phyloP scores from a whole-genome alignment of 768 basidiomycete species.

The Calvatia gigantea region DNA sequence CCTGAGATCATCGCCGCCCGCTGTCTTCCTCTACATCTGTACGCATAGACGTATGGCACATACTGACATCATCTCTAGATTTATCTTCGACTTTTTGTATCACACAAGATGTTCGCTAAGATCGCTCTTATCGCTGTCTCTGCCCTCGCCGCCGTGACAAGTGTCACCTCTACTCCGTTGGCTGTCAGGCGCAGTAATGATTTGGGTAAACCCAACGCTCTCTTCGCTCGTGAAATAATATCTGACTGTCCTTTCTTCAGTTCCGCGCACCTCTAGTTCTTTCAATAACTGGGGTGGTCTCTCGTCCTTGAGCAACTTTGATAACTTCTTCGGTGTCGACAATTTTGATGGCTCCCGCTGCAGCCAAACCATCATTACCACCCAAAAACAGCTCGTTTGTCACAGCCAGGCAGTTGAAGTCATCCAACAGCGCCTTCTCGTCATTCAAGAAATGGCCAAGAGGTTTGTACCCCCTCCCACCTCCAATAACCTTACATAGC shows the following conservation, averaged over 20 bases:
- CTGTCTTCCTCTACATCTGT: neutral
- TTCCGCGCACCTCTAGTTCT: slow-evolving; percentile 13
- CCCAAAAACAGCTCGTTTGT: slow-evolving; percentile 38
- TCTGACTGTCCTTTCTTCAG: neutral
- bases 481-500: neutral
- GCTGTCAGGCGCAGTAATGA: slow-evolving; percentile 22
- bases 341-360: slow-evolving; percentile 38
- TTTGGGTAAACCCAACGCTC: slow-evolving; percentile 25
- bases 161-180: slow-evolving; percentile 28
- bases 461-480: slow-evolving; percentile 27
- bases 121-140: slow-evolving; percentile 30
- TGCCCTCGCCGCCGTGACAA: slow-evolving; percentile 21
- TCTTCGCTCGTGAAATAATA: neutral
- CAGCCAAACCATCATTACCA: slow-evolving; percentile 25
- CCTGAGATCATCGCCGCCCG: neutral
- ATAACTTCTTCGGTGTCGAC: slow-evolving; percentile 41
- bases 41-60: neutral
- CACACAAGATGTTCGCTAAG: slow-evolving; percentile 36
- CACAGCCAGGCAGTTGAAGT: slow-evolving; percentile 33
- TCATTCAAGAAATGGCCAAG: slow-evolving; percentile 45
- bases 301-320: slow-evolving; percentile 35
- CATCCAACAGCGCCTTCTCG: slow-evolving; percentile 42
- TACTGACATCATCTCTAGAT: slow-evolving; percentile 10
- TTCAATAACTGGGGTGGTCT: slow-evolving; percentile 38
- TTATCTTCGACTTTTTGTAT: neutral